Evolutionary conservation across 441 rosid species (phyloP).

Genomic region (Jatropha podagrica): DNA sequence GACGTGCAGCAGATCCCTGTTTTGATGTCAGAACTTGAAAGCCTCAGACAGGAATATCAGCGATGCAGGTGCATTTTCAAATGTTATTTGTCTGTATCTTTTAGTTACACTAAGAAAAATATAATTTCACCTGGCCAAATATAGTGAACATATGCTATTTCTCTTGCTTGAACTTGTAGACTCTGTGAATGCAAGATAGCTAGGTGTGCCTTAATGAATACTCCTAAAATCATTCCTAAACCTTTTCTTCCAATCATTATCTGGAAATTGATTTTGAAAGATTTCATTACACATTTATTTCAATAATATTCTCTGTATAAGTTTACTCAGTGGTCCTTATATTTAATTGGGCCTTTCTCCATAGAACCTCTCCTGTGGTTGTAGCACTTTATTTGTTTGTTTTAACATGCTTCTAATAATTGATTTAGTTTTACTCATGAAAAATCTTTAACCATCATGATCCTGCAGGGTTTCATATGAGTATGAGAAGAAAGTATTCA

Average conservation of each 20-base stretch:
- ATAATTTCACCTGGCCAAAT: not conserved
- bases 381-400: not conserved
- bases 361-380: not conserved
- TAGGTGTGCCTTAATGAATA: not conserved
- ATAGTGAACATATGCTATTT: constrained; percentile 12
- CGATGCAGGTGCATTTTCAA: constrained; percentile 69
- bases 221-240: constrained; percentile 1
- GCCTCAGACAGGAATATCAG: constrained; percentile 85
- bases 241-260: not conserved
- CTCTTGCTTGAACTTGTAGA: not conserved
- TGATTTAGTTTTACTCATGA: not conserved
- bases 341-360: not conserved
- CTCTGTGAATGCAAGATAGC: constrained; percentile 3
- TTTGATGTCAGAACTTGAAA: constrained; percentile 76
- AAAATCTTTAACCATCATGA: constrained; percentile 19
- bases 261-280: not conserved
- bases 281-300: not conserved
- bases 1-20: constrained; percentile 84
- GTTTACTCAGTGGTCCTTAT: not conserved
- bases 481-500: constrained; percentile 81
- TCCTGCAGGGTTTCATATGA: constrained; percentile 78
- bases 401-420: not conserved
- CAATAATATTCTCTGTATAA: not conserved
- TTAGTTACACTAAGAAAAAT: no score
- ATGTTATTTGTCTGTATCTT: constrained; percentile 2